Conservation (phyloP, 139 green algal species). For the Penium margaritaceum region DNA sequence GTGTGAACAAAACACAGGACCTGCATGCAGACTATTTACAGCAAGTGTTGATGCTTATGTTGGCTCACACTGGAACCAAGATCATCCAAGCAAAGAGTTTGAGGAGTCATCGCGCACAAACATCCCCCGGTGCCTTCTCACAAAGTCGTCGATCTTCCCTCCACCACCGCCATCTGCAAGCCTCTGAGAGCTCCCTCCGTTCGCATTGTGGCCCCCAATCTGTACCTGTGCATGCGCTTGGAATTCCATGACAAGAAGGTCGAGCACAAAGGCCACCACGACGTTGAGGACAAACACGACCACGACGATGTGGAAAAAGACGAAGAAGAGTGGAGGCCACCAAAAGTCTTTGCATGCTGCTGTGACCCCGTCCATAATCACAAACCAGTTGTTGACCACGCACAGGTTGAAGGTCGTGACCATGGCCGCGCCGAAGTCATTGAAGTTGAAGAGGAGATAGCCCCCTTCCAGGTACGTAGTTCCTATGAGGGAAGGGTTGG, state of each 20-base stretch:
- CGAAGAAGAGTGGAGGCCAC: not conserved
- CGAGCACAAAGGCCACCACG: constrained; percentile 16
- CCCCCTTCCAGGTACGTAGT: constrained; percentile 8
- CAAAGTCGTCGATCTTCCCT: no score
- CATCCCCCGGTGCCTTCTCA: no score
- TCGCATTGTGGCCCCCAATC: no score
- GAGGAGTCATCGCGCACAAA: no score
- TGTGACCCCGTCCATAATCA: constrained; percentile 21
- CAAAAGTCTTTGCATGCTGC: not conserved
- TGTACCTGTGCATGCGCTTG: no score
- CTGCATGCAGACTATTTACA: no score
- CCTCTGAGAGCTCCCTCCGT: no score
- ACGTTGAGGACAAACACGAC: constrained; percentile 22
- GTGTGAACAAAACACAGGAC: no score
- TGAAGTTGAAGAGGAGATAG: constrained; percentile 14
- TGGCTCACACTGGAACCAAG: no score
- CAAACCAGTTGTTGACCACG: constrained; percentile 28
- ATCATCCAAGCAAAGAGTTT: no score
- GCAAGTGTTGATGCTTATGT: no score
- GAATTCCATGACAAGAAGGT: constrained; percentile 17
- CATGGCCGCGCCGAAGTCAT: constrained; percentile 11
- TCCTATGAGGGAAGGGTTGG: not conserved
- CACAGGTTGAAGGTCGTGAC: constrained; percentile 15
- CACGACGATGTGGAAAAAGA: constrained; percentile 10
- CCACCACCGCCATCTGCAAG: no score